Conservation (phyloP, 495 filamentous ascomycete species). For the Viridothelium virens region DNA sequence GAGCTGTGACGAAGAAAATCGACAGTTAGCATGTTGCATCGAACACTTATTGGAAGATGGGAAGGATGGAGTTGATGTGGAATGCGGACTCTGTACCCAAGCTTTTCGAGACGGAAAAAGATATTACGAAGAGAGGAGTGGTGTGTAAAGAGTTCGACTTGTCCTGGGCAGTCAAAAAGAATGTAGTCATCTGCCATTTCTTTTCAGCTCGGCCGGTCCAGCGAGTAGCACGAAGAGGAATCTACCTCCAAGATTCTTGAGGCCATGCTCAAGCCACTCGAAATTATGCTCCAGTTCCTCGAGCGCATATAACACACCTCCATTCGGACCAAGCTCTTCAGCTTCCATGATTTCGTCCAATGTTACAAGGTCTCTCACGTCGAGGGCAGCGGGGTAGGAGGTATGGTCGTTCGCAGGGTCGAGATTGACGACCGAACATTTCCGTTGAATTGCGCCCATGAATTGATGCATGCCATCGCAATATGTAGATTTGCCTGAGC, state of each 20-base stretch:
- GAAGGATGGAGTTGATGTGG: constrained; percentile 6
- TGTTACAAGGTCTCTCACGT: constrained; percentile 79
- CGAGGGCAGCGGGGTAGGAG: constrained; percentile 74
- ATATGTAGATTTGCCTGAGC: constrained; percentile 92
- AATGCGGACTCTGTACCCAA: constrained; percentile 76
- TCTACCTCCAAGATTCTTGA: constrained; percentile 24
- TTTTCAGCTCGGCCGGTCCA: neutral
- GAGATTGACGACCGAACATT: constrained; percentile 91
- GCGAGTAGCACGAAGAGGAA: neutral
- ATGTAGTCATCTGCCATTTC: constrained; percentile 69
- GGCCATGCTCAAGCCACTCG: constrained; percentile 75
- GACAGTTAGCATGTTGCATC: constrained; percentile 1
- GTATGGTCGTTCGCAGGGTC: constrained; percentile 91
- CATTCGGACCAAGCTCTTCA: constrained; percentile 85
- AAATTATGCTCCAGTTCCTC: constrained; percentile 91
- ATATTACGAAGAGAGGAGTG: constrained; percentile 85
- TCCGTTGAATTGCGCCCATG: constrained; percentile 84
- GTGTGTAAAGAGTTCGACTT: constrained; percentile 94
- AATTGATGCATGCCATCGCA: constrained; percentile 99
- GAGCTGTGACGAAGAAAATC: constrained; percentile 47
- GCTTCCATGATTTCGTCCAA: constrained; percentile 94
- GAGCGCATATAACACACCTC: constrained; percentile 82
- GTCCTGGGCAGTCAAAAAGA: constrained; percentile 91
- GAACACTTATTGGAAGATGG: constrained; percentile 19
- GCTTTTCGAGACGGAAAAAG: constrained; percentile 79